Evolutionary conservation across 2,329 filamentous ascomycete species (phyloP).

Genomic region (Sporothrix protearum): DNA sequence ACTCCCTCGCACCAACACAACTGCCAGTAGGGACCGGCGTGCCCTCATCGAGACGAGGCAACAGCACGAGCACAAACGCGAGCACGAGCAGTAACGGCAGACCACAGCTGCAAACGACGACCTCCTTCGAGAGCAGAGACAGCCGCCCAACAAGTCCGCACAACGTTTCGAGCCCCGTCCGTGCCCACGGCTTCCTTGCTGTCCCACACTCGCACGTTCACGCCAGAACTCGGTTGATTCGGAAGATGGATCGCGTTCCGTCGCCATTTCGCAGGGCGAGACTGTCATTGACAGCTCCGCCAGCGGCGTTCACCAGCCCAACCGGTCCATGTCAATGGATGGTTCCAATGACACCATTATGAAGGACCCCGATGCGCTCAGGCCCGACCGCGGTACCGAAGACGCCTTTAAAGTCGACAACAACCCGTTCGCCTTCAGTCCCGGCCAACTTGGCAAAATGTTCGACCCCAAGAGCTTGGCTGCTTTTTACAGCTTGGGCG

Average conservation of each 20-base stretch:
- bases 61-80: constrained; percentile 1
- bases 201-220: constrained; percentile 61
- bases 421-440: constrained; percentile 82
- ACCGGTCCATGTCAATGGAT: constrained; percentile 34
- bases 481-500: constrained; percentile 78
- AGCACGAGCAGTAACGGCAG: constrained; percentile 27
- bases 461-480: constrained; percentile 83
- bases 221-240: constrained; percentile 69
- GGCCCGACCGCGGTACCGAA: constrained; percentile 72
- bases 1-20: constrained; percentile 32
- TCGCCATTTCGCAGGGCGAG: constrained; percentile 58
- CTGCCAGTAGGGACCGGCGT: constrained; percentile 31
- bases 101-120: constrained; percentile 51
- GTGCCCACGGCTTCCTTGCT: constrained; percentile 55
- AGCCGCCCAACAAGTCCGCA: constrained; percentile 68
- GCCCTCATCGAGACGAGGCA: background rate
- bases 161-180: constrained; percentile 62
- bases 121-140: constrained; percentile 63
- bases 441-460: constrained; percentile 80
- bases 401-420: constrained; percentile 70
- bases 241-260: constrained; percentile 56
- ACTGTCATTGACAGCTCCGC: constrained; percentile 54
- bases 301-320: constrained; percentile 42
- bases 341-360: constrained; percentile 53
- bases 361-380: constrained; percentile 65